Percentiles rank a stretch among this genome's conserved stretches.
Evolutionary conservation across 2,329 filamentous ascomycete species (phyloP).

Genomic region (Diplodia seriata): DNA sequence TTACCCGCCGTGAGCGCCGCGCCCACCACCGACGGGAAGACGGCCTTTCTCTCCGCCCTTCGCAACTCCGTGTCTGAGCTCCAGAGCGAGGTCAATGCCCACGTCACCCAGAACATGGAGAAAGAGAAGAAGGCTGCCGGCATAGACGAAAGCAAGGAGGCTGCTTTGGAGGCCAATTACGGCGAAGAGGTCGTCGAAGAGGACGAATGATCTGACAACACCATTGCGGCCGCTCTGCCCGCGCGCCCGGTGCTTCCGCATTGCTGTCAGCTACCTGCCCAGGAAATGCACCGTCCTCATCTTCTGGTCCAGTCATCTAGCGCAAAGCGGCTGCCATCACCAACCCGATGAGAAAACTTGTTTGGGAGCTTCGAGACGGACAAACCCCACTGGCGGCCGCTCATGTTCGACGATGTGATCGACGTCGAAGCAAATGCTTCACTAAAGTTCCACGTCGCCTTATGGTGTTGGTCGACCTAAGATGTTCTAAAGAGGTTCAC

Average conservation of each 20-base stretch:
- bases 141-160: constrained; percentile 48
- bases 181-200: constrained; percentile 80
- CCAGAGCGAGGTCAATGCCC: constrained; percentile 73
- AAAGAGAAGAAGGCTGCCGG: constrained; percentile 63
- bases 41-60: constrained; percentile 65
- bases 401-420: not conserved
- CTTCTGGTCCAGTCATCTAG: not conserved
- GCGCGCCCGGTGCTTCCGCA: not conserved
- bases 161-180: constrained; percentile 71
- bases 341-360: not conserved
- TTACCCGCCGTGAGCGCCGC: constrained; percentile 38
- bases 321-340: not conserved
- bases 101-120: constrained; percentile 77
- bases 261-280: not conserved
- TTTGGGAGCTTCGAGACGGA: not conserved
- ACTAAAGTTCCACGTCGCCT: not conserved
- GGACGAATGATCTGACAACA: constrained; percentile 48
- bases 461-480: no score
- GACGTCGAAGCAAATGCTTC: not conserved
- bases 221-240: not conserved
- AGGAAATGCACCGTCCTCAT: not conserved
- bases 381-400: not conserved
- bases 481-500: not conserved
- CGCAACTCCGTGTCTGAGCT: constrained; percentile 63
- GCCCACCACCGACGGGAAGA: constrained; percentile 58